Evolutionary conservation across 352 stramenopile genomes (phyloP).

Genomic region (Thalassiosira livingstoniorum): DNA sequence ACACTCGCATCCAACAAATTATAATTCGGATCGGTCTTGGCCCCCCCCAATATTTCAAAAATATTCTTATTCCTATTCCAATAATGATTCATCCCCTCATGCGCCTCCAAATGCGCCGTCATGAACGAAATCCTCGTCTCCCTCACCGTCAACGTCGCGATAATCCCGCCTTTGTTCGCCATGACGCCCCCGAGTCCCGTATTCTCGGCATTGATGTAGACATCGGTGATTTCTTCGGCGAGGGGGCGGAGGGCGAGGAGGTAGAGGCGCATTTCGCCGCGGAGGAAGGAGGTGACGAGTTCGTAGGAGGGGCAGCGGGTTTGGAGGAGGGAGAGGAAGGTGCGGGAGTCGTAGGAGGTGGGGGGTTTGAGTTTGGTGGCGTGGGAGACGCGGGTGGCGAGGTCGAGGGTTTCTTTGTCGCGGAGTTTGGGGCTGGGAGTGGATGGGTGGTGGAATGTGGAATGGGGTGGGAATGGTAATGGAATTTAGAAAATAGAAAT

Average conservation of each 20-base stretch:
- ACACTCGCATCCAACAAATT: constrained; percentile 69
- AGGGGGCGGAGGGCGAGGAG: constrained; percentile 53
- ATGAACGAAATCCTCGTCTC: constrained; percentile 70
- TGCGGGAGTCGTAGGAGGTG: constrained; percentile 37
- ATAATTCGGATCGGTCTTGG: constrained; percentile 58
- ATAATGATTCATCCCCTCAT: constrained; percentile 76
- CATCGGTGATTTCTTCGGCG: constrained; percentile 47
- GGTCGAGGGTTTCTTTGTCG: not conserved
- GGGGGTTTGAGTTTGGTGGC: not conserved
- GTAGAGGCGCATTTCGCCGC: constrained; percentile 74
- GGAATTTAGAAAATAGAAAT: no score
- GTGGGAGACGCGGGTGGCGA: not conserved
- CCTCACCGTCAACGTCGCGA: constrained; percentile 64
- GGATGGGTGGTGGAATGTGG: not conserved
- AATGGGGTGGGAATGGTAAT: not conserved
- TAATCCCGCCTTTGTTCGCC: constrained; percentile 83
- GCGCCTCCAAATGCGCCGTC: constrained; percentile 73
- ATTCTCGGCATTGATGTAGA: constrained; percentile 62
- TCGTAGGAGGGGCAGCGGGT: constrained; percentile 56
- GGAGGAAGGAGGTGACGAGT: constrained; percentile 56
- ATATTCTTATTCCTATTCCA: constrained; percentile 68
- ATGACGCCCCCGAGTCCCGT: constrained; percentile 65
- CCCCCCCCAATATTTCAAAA: constrained; percentile 65
- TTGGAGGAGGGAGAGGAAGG: constrained; percentile 37
- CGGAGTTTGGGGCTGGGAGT: not conserved